These are phyloP conservation scores for Salix suchowensis DNA, from an alignment of 345 rosid genomes.

Conservation along the genomic window DNA sequence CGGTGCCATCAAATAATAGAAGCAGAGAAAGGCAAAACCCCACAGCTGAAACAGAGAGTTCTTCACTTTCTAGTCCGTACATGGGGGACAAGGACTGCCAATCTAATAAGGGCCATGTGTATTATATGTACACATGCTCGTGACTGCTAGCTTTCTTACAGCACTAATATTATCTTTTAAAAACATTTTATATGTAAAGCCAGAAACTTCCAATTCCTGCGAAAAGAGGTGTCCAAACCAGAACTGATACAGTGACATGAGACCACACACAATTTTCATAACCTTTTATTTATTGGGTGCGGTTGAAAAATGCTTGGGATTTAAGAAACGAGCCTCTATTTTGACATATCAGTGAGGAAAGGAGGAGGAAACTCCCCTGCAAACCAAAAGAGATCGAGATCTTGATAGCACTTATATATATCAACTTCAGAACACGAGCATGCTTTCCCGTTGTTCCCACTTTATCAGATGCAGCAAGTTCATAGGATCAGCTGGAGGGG, in stretches of 20 bases:
- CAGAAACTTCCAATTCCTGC: slow-evolving; percentile 33
- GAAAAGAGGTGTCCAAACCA: neutral
- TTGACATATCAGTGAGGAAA: neutral
- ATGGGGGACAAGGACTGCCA: slow-evolving; percentile 28
- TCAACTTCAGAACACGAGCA: no score
- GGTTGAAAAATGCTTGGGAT: neutral
- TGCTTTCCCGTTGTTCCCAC: no score
- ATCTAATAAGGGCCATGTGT: slow-evolving; percentile 31
- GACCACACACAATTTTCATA: neutral
- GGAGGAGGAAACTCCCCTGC: neutral
- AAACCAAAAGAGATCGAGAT: neutral
- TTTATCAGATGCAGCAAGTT: no score
- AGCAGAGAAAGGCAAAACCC: slow-evolving; percentile 4
- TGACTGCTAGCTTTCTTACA: slow-evolving; percentile 19
- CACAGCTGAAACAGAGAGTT: slow-evolving; percentile 7
- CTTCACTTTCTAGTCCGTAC: slow-evolving; percentile 36
- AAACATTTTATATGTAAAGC: slow-evolving; percentile 13
- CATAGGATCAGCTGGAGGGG: no score
- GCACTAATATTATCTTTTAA: slow-evolving; percentile 27
- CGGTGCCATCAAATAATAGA: neutral
- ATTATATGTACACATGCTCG: neutral
- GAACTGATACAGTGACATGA: neutral
- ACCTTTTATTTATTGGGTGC: neutral
- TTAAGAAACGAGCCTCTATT: neutral
- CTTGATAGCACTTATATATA: no score